These are phyloP conservation scores for Pittosporum tobira DNA, from an alignment of 129 eudicot genomes.

Conservation along the genomic window DNA sequence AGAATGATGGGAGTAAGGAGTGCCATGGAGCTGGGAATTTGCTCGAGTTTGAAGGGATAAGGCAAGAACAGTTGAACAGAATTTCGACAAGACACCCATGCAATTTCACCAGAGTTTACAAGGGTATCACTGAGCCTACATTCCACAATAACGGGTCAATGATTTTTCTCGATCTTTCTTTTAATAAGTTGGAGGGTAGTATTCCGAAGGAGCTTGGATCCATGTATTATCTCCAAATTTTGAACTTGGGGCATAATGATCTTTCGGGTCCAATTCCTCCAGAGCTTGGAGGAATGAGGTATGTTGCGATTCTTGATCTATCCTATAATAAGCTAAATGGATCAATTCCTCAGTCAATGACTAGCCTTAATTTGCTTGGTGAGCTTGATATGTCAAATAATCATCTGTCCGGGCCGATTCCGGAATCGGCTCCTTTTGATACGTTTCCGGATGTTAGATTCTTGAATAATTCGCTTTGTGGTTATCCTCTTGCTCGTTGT, in stretches of 20 bases:
- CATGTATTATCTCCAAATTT: slow-evolving; percentile 59
- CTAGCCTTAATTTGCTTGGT: slow-evolving; percentile 52
- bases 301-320: slow-evolving; percentile 67
- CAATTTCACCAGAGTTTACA: slow-evolving; percentile 60
- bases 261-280: slow-evolving; percentile 80
- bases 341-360: slow-evolving; percentile 60
- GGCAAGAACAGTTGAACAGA: slow-evolving; percentile 54
- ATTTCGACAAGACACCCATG: slow-evolving; percentile 66
- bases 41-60: slow-evolving; percentile 81
- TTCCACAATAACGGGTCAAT: slow-evolving; percentile 91
- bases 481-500: slow-evolving; percentile 63
- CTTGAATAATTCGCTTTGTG: slow-evolving; percentile 73
- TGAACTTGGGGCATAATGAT: slow-evolving; percentile 74
- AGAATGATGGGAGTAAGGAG: slow-evolving; percentile 72
- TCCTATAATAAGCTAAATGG: slow-evolving; percentile 71
- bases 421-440: slow-evolving; percentile 72
- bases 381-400: slow-evolving; percentile 80
- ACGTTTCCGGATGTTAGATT: slow-evolving; percentile 65
- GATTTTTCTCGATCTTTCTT: slow-evolving; percentile 83
- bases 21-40: slow-evolving; percentile 96
- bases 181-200: slow-evolving; percentile 65
- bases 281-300: slow-evolving; percentile 63
- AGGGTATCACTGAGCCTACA: slow-evolving; percentile 66
- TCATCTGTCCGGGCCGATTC: slow-evolving; percentile 60
- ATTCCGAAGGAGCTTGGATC: slow-evolving; percentile 89